Evolutionary conservation across 2,329 filamentous ascomycete genomes (phyloP).

Genomic region (Grosmannia clavigera): DNA sequence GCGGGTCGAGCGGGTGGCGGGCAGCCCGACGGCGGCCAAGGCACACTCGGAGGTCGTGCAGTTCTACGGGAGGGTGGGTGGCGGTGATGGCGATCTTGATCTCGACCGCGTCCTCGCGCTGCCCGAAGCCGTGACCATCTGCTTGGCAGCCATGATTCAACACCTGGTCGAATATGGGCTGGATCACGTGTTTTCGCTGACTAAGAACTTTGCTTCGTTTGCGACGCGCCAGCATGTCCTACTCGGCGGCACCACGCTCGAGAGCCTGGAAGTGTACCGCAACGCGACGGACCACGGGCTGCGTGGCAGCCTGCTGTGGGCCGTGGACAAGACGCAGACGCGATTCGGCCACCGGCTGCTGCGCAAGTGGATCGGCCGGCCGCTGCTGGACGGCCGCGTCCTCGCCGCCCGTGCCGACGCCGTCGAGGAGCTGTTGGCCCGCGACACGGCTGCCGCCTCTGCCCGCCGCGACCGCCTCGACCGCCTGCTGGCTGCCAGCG

Average conservation of each 20-base stretch:
- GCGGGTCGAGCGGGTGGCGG: slow-evolving; percentile 66
- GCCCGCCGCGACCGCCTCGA: slow-evolving; percentile 59
- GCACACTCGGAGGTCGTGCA: slow-evolving; percentile 79
- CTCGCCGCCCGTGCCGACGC: slow-evolving; percentile 72
- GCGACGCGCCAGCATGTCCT: slow-evolving; percentile 92
- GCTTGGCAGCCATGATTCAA: slow-evolving; percentile 90
- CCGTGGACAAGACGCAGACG: slow-evolving; percentile 82
- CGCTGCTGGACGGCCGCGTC: slow-evolving; percentile 61
- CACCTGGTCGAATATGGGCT: slow-evolving; percentile 86
- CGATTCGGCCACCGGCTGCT: slow-evolving; percentile 79
- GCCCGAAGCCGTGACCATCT: slow-evolving; percentile 77
- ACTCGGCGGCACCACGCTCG: slow-evolving; percentile 85
- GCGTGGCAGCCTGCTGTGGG: slow-evolving; percentile 90
- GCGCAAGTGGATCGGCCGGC: slow-evolving; percentile 89
- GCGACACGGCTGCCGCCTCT: slow-evolving; percentile 31
- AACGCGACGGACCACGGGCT: slow-evolving; percentile 80
- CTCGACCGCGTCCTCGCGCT: slow-evolving; percentile 77
- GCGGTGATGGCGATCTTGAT: slow-evolving; percentile 18
- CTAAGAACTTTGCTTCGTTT: slow-evolving; percentile 95
- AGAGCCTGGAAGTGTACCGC: slow-evolving; percentile 88
- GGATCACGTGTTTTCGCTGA: slow-evolving; percentile 90
- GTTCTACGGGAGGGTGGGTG: slow-evolving; percentile 70
- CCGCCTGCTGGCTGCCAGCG: slow-evolving; percentile 54
- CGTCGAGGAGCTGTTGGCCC: slow-evolving; percentile 66
- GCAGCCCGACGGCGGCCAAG: slow-evolving; percentile 59